Conservation (phyloP, 1,284 basidiomycete species). For the Dichomitus squalens region DNA sequence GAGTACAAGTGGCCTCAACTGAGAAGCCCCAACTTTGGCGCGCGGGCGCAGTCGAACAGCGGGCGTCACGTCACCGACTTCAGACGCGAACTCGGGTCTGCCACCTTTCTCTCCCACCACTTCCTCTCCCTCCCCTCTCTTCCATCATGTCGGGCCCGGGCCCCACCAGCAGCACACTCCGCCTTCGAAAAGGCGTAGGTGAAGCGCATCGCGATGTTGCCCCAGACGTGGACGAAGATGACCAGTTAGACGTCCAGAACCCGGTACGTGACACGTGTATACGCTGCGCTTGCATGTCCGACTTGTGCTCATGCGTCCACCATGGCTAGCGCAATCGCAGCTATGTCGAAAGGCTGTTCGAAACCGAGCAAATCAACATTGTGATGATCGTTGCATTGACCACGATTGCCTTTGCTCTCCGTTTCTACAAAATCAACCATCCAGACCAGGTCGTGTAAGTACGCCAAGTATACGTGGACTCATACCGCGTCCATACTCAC, state of each 20-base stretch:
- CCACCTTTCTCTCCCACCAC: constrained; percentile 12
- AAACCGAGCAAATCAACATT: constrained; percentile 60
- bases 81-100: no score
- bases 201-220: constrained; percentile 11
- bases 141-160: constrained; percentile 20
- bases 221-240: constrained; percentile 28
- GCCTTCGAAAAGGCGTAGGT: constrained; percentile 13
- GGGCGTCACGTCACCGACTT: constrained; percentile 6
- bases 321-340: constrained; percentile 44
- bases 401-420: constrained; percentile 73
- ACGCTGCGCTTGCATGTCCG: neutral
- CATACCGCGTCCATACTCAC: constrained; percentile 4
- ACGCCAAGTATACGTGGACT: neutral
- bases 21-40: neutral
- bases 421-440: constrained; percentile 93
- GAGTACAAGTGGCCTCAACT: neutral
- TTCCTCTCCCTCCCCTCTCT: constrained; percentile 1
- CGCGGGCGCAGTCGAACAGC: neutral
- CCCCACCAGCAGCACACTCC: constrained; percentile 13
- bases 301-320: constrained; percentile 1
- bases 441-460: constrained; percentile 94
- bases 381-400: constrained; percentile 67
- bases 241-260: constrained; percentile 25
- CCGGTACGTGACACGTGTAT: constrained; percentile 37
- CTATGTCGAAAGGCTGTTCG: constrained; percentile 58